Evolutionary conservation across 345 rosid genomes (phyloP), one percentile per base, ranked within the genome.

Genomic region (Aethionema arabicum): DNA sequence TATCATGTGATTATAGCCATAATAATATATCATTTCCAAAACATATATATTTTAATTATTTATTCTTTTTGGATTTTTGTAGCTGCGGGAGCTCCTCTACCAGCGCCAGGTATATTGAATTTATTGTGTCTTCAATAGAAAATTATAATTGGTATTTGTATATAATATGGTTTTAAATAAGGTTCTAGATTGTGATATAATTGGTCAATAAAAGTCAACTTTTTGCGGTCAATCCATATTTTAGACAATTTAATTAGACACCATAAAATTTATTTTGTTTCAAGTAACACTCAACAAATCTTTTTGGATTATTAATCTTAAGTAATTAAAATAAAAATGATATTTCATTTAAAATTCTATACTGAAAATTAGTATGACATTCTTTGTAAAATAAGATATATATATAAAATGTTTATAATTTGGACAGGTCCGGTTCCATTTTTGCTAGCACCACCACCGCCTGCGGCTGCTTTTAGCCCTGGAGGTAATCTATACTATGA

Each of bases 51-150:
- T n/a, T n/a, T n/a, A n/a, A 50, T 48, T 38, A 14, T 35, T 54
- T 13, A 12, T 11, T 8, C 33, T 32, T 37, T 11, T 44, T 12
- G 16, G 51, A 62, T 5, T 63, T 61, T 73, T 73, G 75, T 82
- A 86, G 98, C 88, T 44, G 59, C 98, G 35, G 95, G 90, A 16
- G 31, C 83, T 33, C 98, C 96, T 63, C 77, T 91, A 8, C 96
- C 96, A 35, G 83, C 95, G 58, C 96, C 95, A 79, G 97, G 91
- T 85, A 79, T 27, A 8, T 3, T n/a, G 15, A 16, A 8, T 47
- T 13, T 12, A 15, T 27, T 12, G 10, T 40, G 10, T 40, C 10
- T 37, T 5, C 3, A n/a, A 32, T 21, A 2, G 15, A 2, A 44
- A 11, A 6, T 44, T 11, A 11, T 44, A 21, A 21, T n/a, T n/a